Evolutionary conservation across 2,329 filamentous ascomycete genomes (phyloP), one percentile per base, ranked within the genome.

Genomic region (Hypoxylon sp.): DNA sequence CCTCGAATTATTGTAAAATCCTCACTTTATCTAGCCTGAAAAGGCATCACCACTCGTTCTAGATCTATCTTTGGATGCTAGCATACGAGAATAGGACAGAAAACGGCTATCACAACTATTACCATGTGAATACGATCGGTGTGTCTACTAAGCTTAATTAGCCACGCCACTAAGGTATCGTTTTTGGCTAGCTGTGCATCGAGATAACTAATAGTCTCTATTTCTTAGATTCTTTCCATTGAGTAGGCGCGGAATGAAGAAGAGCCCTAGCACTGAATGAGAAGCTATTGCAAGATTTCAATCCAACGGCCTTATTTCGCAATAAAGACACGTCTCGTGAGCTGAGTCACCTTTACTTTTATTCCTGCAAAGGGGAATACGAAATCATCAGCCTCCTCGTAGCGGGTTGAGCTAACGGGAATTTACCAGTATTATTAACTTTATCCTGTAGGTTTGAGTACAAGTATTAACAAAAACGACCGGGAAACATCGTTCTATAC

Each of bases 261-360:
- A 46, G 3, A 56, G 19, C 11, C 36, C 4, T 45, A 21, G 32
- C 17, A 52, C 25, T 52, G 14, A 25, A 48, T 10, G 14, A 30
- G 19, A 59, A 53, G 10, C 25, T 59, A 36, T 41, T 36, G 23
- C 50, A 17, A 63, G 19, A 53, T 38, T 50, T 50, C 25, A 19
- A 34, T 38, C 23, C 11, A 41, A 43, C 34, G 25, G 14, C 23
- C 38, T 25, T 38, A 23, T 48, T 30, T 32, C 25, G 19, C 17
- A 63, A 51, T 63, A 19, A 52, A 55, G 62, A 49, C 53, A 68
- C 56, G 63, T 52, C 63, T 41, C 14, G 10, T 36, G 38, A 41
- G n/a, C n/a, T 38, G 36, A 25, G 45, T 1, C 21, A 45, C 19
- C 6, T 7, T 45, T 6, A 7, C 45, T 48, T 19, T 21, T 10